phyloP scores from a whole-genome alignment of 1,284 basidiomycete species.

The Agaricales sp. region DNA sequence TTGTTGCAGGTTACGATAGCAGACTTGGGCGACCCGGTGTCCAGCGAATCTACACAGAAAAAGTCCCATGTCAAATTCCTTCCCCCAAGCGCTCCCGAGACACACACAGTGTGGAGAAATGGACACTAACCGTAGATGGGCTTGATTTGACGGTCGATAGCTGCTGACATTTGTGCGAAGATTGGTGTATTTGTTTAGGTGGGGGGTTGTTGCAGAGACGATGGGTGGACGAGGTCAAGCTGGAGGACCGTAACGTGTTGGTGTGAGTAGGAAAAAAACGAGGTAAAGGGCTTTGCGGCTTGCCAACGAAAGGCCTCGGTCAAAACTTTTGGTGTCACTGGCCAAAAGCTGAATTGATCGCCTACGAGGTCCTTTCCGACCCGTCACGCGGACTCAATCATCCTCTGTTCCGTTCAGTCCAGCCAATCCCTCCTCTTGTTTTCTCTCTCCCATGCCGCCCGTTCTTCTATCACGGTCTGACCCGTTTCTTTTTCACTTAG shows the following conservation, averaged over 20 bases:
- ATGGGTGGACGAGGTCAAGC: too few species aligned
- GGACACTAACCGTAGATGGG: conserved; percentile 60
- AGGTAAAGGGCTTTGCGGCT: neutral
- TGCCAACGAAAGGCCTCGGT: neutral
- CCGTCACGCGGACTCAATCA: neutral
- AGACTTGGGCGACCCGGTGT: conserved; percentile 76
- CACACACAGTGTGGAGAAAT: neutral
- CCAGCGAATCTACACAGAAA: conserved; percentile 57
- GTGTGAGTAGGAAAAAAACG: conserved; percentile 8
- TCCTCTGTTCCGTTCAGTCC: neutral
- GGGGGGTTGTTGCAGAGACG: too few species aligned
- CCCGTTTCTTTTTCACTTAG: conserved; percentile 1
- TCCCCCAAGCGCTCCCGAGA: conserved; percentile 7
- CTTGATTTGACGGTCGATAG: conserved; percentile 69
- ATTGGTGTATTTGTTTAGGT: conserved; percentile 6
- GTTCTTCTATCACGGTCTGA: conserved; percentile 44
- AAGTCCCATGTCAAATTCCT: conserved; percentile 5
- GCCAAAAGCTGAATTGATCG: too few species aligned
- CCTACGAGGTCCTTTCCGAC: neutral
- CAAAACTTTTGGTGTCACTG: too few species aligned
- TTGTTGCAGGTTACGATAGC: conserved; percentile 79
- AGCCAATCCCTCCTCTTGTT: conserved; percentile 4
- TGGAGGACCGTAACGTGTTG: too few species aligned
- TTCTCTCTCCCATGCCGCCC: conserved; percentile 19
- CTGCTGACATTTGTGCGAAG: conserved; percentile 26